phyloP scores from a whole-genome alignment of 2,329 filamentous ascomycete species.

The Exophiala sp. region DNA sequence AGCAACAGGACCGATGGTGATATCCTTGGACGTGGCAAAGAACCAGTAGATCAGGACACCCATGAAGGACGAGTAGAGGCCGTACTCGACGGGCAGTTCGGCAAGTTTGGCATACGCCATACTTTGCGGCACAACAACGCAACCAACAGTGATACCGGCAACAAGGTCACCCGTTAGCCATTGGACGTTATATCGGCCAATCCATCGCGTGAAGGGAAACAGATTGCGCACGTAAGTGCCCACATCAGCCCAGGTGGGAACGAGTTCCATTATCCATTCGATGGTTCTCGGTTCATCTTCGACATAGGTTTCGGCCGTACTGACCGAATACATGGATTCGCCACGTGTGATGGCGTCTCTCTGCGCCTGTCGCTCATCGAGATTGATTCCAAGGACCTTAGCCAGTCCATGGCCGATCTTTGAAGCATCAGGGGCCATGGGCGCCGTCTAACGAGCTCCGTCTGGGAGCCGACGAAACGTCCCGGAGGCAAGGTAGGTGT shows the following conservation, averaged over 20 bases:
- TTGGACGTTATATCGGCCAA: slow-evolving; percentile 75
- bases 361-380: slow-evolving; percentile 56
- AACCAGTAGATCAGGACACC: slow-evolving; percentile 94
- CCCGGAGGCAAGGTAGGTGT: not conserved
- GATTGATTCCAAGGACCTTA: slow-evolving; percentile 74
- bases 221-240: slow-evolving; percentile 60
- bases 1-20: slow-evolving; percentile 93
- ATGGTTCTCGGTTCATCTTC: slow-evolving; percentile 70
- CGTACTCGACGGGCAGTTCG: slow-evolving; percentile 71
- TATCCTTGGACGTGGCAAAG: slow-evolving; percentile 96
- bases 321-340: slow-evolving; percentile 70
- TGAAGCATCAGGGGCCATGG: slow-evolving; percentile 35
- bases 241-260: slow-evolving; percentile 54
- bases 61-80: slow-evolving; percentile 93
- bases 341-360: slow-evolving; percentile 63
- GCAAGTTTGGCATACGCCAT: slow-evolving; percentile 93
- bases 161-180: slow-evolving; percentile 88
- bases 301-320: slow-evolving; percentile 69
- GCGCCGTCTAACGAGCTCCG: slow-evolving; percentile 2
- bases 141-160: slow-evolving; percentile 69
- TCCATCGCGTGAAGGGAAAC: slow-evolving; percentile 90
- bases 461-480: not conserved
- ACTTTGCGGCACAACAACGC: slow-evolving; percentile 86
- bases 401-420: slow-evolving; percentile 68
- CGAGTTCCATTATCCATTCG: slow-evolving; percentile 64